Percentiles rank a stretch among this genome's conserved stretches.
phyloP scores from a whole-genome alignment of 2,329 filamentous ascomycete species.

The Fusarium sp. region DNA sequence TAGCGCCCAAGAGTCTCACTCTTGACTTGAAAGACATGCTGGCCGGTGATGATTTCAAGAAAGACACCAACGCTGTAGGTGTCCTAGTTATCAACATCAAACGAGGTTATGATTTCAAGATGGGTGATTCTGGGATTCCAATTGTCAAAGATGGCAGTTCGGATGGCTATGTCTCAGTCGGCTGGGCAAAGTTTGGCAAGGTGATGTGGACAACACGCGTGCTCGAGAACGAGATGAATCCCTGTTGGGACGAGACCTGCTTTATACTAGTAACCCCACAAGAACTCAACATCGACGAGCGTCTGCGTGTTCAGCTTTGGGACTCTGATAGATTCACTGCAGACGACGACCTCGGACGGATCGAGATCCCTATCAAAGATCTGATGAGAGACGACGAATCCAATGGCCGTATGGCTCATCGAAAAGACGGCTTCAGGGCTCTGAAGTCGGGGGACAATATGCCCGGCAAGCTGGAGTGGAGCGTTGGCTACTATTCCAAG shows the following conservation, averaged over 20 bases:
- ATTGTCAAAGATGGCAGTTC: slow-evolving; percentile 67
- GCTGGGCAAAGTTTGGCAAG: slow-evolving; percentile 81
- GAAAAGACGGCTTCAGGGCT: slow-evolving; percentile 71
- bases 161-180: slow-evolving; percentile 76
- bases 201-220: slow-evolving; percentile 69
- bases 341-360: slow-evolving; percentile 77
- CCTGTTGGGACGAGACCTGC: slow-evolving; percentile 75
- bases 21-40: slow-evolving; percentile 81
- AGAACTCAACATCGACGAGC: slow-evolving; percentile 76
- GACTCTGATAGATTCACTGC: slow-evolving; percentile 77
- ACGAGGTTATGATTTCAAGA: slow-evolving; percentile 74
- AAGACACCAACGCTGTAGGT: slow-evolving; percentile 72
- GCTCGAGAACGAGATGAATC: slow-evolving; percentile 70
- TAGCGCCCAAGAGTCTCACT: slow-evolving; percentile 78
- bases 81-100: slow-evolving; percentile 73
- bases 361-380: slow-evolving; percentile 72
- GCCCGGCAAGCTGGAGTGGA: slow-evolving; percentile 75
- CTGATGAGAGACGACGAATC: slow-evolving; percentile 68
- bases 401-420: slow-evolving; percentile 68
- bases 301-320: slow-evolving; percentile 75
- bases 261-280: slow-evolving; percentile 75
- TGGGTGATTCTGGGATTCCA: slow-evolving; percentile 71
- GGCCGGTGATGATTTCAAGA: slow-evolving; percentile 80
- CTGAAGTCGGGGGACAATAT: slow-evolving; percentile 72
- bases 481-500: slow-evolving; percentile 76